Conservation (phyloP, 148 eudicot genomes). For the Rhododendron henanense region DNA sequence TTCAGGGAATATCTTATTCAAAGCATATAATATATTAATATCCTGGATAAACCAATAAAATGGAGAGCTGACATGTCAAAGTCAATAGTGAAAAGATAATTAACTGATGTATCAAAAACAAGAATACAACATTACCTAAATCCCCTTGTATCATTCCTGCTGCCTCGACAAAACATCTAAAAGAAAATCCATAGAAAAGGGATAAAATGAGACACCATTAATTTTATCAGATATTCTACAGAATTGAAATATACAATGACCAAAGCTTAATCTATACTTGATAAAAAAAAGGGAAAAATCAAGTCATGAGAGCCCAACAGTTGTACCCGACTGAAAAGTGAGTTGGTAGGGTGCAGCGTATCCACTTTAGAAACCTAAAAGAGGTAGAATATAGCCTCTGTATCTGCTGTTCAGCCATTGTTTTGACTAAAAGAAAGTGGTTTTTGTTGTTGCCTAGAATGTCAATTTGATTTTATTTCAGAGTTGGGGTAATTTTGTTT, state of each 20-base stretch:
- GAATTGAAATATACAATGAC: background rate
- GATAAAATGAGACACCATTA: background rate
- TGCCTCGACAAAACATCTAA: constrained; percentile 97
- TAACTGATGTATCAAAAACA: constrained; percentile 5
- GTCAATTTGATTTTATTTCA: background rate
- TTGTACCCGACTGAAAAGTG: background rate
- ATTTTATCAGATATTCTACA: background rate
- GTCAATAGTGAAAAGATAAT: background rate
- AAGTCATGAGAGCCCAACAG: background rate
- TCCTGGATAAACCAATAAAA: background rate
- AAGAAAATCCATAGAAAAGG: constrained; percentile 14
- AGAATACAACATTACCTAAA: constrained; percentile 55
- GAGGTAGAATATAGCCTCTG: background rate
- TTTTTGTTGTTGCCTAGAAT: background rate
- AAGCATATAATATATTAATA: background rate
- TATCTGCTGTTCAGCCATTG: background rate
- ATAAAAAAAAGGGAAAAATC: background rate
- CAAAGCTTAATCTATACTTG: background rate
- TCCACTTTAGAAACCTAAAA: background rate
- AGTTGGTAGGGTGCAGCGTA: background rate
- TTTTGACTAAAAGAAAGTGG: background rate
- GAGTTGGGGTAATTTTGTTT: background rate
- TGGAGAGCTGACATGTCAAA: background rate
- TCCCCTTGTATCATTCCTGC: constrained; percentile 90
- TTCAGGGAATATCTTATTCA: background rate